Base-by-base conservation (phyloP, 2,329 filamentous ascomycete genomes). In the Aureobasidium vineae region DNA sequence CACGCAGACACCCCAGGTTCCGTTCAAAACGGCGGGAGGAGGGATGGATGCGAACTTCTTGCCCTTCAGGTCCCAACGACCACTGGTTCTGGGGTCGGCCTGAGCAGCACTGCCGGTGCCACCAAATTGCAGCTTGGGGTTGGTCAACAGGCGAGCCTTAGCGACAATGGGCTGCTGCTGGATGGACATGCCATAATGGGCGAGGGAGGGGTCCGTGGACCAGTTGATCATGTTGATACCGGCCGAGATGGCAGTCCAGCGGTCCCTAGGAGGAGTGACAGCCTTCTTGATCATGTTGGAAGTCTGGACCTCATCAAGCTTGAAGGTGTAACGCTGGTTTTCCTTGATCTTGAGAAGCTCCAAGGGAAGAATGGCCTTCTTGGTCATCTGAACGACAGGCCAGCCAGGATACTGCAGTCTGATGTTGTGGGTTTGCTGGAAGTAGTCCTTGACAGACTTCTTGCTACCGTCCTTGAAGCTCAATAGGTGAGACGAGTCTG, bases 241-340 rank as follows among this genome's bases (percentile, higher is more conserved):
- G 3, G 84, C 75, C 57, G 87, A 79, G 71, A 98, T 92, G 23
- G 90, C 86, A 0, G 75, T 71, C 70, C 86, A 85, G n/a, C 95
- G 90, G 36, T 87, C 75, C 0, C 76, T 75, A 0, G 95, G 95
- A 1, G 88, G 84, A 6, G 90, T 91, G 5, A 97, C 94, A 0
- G 94, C 93, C 72, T 94, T 92, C 76, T 90, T 94, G 80, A 99
- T 97, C 95, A 99, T 99, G 5, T 84, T 79, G 0, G 88, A 80
- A 0, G 94, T 97, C 79, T 96, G 83, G 0, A 74, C 72, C 65
- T 87, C 85, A 60, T 82, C 82, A 54, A 88, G 75, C 76, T 88
- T 88, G 74, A 78, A 83, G 3, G 78, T 79, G 71, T 85, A 88
- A 2, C 83, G 82, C 74, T 88, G 84, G 41, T 86, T 84, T 4